A percentile compares a stretch with the other conserved stretches of the same genome.
phyloP scores from a whole-genome alignment of 139 green algal genomes.

The Pseudopediastrum boryanum region DNA sequence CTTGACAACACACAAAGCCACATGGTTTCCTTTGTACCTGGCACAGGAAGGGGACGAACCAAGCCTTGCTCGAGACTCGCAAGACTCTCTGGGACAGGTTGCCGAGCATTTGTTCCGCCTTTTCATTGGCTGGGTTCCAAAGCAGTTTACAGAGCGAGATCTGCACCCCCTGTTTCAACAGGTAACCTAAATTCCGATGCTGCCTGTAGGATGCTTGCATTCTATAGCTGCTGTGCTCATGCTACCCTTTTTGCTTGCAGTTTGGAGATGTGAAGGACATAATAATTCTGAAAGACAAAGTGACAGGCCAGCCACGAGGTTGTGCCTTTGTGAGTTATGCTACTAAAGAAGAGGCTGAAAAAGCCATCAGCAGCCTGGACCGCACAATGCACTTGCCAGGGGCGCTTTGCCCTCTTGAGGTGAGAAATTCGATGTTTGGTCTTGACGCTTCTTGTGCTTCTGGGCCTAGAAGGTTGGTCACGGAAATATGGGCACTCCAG shows the following conservation, averaged over 20 bases:
- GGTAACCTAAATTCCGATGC: too few relatives aligned
- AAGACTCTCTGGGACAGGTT: too few relatives aligned
- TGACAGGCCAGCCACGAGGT: constrained; percentile 40
- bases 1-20: too few relatives aligned
- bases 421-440: too few relatives aligned
- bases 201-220: too few relatives aligned
- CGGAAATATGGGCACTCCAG: too few relatives aligned
- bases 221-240: too few relatives aligned
- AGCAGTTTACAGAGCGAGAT: constrained; percentile 38
- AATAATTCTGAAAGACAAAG: constrained; percentile 47
- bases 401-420: constrained; percentile 45
- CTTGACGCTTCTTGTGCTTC: too few relatives aligned
- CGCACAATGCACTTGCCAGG: constrained; percentile 45
- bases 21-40: too few relatives aligned
- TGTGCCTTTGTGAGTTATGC: constrained; percentile 56
- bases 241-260: constrained; percentile 21
- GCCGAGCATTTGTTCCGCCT: constrained; percentile 37
- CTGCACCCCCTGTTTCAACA: constrained; percentile 39
- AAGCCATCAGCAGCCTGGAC: constrained; percentile 46
- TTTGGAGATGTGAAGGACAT: constrained; percentile 43
- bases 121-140: constrained; percentile 45
- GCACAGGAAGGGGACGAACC: too few relatives aligned
- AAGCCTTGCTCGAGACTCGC: too few relatives aligned
- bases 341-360: constrained; percentile 41
- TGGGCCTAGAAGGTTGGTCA: too few relatives aligned